A percentile compares a stretch with the other conserved stretches of the same genome.
These are phyloP conservation scores for Trichoderma gracile DNA, from an alignment of 2,329 filamentous ascomycete genomes.

Conservation along the genomic window DNA sequence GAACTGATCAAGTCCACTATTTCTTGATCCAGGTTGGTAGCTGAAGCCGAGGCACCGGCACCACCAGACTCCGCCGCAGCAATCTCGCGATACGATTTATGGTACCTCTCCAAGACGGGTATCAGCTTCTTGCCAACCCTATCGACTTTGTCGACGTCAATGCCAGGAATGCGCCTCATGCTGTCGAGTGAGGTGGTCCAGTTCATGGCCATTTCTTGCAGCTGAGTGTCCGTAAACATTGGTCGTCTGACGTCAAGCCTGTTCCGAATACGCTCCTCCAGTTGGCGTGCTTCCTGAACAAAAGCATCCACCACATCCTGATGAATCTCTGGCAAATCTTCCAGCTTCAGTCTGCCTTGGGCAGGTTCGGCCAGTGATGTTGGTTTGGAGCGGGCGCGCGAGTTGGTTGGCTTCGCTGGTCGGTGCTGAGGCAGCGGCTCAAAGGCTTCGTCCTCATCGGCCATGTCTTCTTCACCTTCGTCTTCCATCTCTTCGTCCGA, in stretches of 20 bases:
- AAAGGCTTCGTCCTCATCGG: slow-evolving; percentile 47
- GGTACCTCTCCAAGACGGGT: slow-evolving; percentile 54
- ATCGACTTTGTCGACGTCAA: slow-evolving; percentile 62
- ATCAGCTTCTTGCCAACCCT: slow-evolving; percentile 63
- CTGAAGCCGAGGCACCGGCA: slow-evolving; percentile 29
- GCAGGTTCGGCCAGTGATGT: slow-evolving; percentile 56
- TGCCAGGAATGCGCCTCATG: slow-evolving; percentile 64
- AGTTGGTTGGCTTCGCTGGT: slow-evolving; percentile 37
- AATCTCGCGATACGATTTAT: slow-evolving; percentile 47
- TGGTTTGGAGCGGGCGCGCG: slow-evolving; percentile 34
- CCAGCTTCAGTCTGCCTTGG: slow-evolving; percentile 55
- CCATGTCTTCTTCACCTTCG: slow-evolving; percentile 39
- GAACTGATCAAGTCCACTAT: slow-evolving; percentile 59
- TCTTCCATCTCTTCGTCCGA: slow-evolving; percentile 40
- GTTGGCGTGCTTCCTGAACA: slow-evolving; percentile 58
- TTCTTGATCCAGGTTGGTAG: slow-evolving; percentile 39
- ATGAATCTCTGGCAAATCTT: slow-evolving; percentile 59
- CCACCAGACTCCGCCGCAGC: not conserved
- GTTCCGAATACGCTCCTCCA: slow-evolving; percentile 64
- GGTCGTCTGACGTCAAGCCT: slow-evolving; percentile 56
- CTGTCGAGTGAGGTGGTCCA: slow-evolving; percentile 63
- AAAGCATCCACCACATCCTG: slow-evolving; percentile 65
- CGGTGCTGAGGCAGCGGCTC: slow-evolving; percentile 44
- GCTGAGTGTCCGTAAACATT: slow-evolving; percentile 68
- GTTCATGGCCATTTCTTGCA: slow-evolving; percentile 71